A percentile compares a stretch with the other conserved stretches of the same genome.
phyloP scores from a whole-genome alignment of 192 early-diverging fungal species.

The Podochytrium sp. region DNA sequence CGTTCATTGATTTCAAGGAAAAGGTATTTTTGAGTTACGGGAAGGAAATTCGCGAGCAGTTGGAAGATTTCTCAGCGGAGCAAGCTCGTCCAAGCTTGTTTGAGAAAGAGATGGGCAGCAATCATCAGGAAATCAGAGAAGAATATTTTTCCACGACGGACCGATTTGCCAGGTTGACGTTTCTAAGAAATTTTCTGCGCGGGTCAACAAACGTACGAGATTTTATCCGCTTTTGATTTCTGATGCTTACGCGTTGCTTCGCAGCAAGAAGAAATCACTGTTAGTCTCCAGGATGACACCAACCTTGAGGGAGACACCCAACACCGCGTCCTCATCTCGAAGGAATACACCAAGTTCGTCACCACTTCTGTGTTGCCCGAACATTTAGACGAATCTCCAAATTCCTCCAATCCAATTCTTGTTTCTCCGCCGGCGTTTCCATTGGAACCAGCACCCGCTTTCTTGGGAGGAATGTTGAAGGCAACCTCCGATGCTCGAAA shows the following conservation, averaged over 20 bases:
- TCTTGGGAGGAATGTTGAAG: too few relatives aligned
- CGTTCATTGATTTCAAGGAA: constrained; percentile 40
- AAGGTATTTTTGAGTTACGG: constrained; percentile 43
- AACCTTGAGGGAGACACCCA: constrained; percentile 17
- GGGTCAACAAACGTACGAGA: constrained; percentile 19
- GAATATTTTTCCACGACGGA: constrained; percentile 28
- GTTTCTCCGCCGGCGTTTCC: too few relatives aligned
- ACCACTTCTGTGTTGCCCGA: constrained; percentile 5
- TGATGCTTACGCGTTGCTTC: not conserved
- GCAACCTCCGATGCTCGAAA: too few relatives aligned
- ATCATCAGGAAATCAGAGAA: not conserved
- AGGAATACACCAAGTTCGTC: constrained; percentile 24
- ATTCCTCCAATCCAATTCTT: too few relatives aligned
- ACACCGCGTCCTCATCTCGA: constrained; percentile 11
- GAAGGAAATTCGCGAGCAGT: constrained; percentile 17
- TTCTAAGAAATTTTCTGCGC: constrained; percentile 29
- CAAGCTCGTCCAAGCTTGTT: constrained; percentile 9
- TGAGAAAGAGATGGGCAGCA: constrained; percentile 26
- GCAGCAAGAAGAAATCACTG: constrained; percentile 20
- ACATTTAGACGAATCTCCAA: constrained; percentile 4
- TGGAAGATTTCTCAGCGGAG: constrained; percentile 10
- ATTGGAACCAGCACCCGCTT: too few relatives aligned
- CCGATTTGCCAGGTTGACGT: constrained; percentile 23
- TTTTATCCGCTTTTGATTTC: not conserved
- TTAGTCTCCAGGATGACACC: not conserved